Evolutionary conservation across 2,329 filamentous ascomycete genomes (phyloP), one percentile per base, ranked within the genome.

Genomic region (Drechslerella coelobrocha): DNA sequence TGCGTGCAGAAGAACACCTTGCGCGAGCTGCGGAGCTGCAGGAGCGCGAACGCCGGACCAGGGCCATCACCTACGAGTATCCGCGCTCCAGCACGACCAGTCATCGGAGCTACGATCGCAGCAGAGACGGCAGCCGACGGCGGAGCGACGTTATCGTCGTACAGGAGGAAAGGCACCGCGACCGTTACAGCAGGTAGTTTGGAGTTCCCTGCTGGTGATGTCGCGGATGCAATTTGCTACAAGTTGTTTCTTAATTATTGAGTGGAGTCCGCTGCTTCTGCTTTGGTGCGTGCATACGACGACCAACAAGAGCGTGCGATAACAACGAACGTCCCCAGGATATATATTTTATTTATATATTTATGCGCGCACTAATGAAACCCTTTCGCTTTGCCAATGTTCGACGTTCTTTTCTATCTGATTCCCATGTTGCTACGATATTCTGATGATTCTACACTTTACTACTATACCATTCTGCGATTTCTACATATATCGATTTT

Each of bases 1-100:
- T 65, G 74, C 17, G 76, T 76, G 34, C 73, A 53, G 45, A 74
- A 74, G 39, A 63, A 55, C 61, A 66, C 26, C 60, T 66, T 43
- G 50, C 52, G 48, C 50, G 60, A 43, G 61, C 61, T 47, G 56
- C 59, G 26, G 61, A 65, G 50, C 53, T 72, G 37, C 56, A 61
- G 45, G 61, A 66, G 43, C 68, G 60, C 39, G 68, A 72, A 9
- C 60, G 50, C 55, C 26, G 68, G 43, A 34, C 54, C 27, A 47
- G 60, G 48, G 53, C 60, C 1, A 66, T 72, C 39, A 61, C 68
- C 14, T 76, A 75, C 53, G 73, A 72, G 9, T 2, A 39, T n/a
- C 65, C 65, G n/a, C 47, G 65, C 52, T 69, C 65, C 45, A 69
- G 65, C 29, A 57, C 57, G 43, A 52, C 48, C 34, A 69, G 65